Percentiles rank a stretch among this genome's conserved stretches.
phyloP scores from a whole-genome alignment of 2,329 filamentous ascomycete species.

The Pseudocercospora fuligena region DNA sequence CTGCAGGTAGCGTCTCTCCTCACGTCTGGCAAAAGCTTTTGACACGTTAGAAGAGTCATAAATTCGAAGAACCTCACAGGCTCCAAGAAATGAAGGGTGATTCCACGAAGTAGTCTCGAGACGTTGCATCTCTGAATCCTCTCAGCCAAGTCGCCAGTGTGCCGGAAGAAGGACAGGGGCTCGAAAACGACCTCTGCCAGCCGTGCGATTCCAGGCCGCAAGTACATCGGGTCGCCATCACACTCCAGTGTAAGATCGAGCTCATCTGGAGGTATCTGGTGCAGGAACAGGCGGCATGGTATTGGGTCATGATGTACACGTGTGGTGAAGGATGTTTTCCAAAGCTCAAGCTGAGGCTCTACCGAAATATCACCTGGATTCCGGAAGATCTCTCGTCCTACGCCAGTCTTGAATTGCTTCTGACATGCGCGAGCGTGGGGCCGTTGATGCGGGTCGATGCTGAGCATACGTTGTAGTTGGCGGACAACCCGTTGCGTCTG shows the following conservation, averaged over 20 bases:
- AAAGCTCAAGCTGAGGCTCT: constrained; percentile 11
- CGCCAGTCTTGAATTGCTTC: constrained; percentile 12
- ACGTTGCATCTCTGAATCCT: constrained; percentile 1
- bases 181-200: constrained; percentile 2
- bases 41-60: constrained; percentile 7
- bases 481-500: constrained; percentile 13
- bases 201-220: constrained; percentile 6
- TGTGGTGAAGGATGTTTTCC: constrained; percentile 16
- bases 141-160: neutral
- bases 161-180: constrained; percentile 3
- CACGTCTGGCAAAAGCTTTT: constrained; percentile 11
- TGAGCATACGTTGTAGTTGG: constrained; percentile 9
- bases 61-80: constrained; percentile 13
- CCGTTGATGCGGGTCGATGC: neutral
- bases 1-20: neutral
- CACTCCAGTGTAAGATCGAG: constrained; percentile 16
- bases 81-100: constrained; percentile 12
- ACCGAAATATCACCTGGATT: constrained; percentile 7
- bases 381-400: constrained; percentile 15
- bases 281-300: constrained; percentile 11
- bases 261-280: constrained; percentile 8
- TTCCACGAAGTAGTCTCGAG: constrained; percentile 13
- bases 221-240: constrained; percentile 14
- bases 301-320: constrained; percentile 1
- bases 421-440: constrained; percentile 6